Base-by-base conservation (phyloP, 805 yeast species). In the Wickerhamiella cacticola region DNA sequence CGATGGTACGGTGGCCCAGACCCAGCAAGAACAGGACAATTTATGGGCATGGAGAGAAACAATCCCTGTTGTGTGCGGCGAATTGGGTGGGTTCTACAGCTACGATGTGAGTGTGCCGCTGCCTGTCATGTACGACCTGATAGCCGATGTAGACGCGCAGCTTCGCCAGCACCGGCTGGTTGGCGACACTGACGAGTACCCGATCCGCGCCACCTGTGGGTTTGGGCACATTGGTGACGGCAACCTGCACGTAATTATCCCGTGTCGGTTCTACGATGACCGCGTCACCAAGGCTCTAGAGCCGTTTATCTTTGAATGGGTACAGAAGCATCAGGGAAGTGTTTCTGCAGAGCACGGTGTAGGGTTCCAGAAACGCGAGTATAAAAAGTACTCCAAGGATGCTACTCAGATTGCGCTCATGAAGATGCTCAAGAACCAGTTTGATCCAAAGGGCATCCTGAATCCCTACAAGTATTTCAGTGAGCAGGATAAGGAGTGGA, bases 161-260 rank as follows among this genome's bases (percentile, higher is more conserved):
- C 46, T 50, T 2, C 22, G 12, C 3, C 28, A 15, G 7, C 25
- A 35, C 16, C 25, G 28, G 5, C 49, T 50, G 9, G 31, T 45
- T 5, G 48, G 51, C 21, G 48, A 43, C 15, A 19, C 35, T n/a
- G 45, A 48, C 22, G 41, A 35, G 3, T 13, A 23, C 7, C 95
- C 95, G 2, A 95, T 84, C 3, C 79, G 84, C 46, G 82, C 77
- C 52, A 94, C 94, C 10, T 79, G 87, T 54, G 97, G 97, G 0
- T 88, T 87, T 60, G 97, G 97, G 8, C 97, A 88, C 60, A 74
- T 89, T 58, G 97, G 97, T 49, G 97, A 88, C 62, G 96, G 96
- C 46, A 88, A 88, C 65, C 69, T 88, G 58, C 97, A 88, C 64
- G 74, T 88, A 59, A 88, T 89, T 61, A 92, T 88, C 46, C 80